Evolutionary conservation across 352 stramenopile genomes (phyloP).

Genomic region (Phytophthora ramorum): DNA sequence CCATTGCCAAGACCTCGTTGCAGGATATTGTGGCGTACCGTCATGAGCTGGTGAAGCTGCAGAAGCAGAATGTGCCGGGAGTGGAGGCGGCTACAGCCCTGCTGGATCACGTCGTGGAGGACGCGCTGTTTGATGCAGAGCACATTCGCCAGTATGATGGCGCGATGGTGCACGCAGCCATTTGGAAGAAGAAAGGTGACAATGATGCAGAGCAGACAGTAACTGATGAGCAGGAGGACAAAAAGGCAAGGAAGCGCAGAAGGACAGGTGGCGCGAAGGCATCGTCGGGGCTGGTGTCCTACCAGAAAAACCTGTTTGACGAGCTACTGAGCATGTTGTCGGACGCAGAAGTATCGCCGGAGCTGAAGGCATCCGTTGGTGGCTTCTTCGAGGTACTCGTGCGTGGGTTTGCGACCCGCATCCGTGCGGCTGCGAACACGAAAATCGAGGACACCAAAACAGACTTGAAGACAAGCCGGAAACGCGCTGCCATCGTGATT

Average conservation of each 20-base stretch:
- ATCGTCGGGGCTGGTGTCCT: constrained; percentile 62
- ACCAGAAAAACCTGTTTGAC: constrained; percentile 85
- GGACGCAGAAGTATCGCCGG: constrained; percentile 34
- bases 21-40: constrained; percentile 65
- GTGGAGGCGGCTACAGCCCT: constrained; percentile 29
- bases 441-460: constrained; percentile 81
- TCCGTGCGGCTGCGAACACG: constrained; percentile 60
- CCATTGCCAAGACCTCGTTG: constrained; percentile 82
- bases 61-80: constrained; percentile 16
- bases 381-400: constrained; percentile 75
- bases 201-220: constrained; percentile 2
- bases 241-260: constrained; percentile 53
- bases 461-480: constrained; percentile 78
- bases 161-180: constrained; percentile 50
- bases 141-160: constrained; percentile 80
- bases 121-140: constrained; percentile 81
- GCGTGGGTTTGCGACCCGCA: constrained; percentile 57
- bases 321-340: constrained; percentile 66
- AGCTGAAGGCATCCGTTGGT: constrained; percentile 60
- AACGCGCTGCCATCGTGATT: constrained; percentile 79
- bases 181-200: constrained; percentile 30
- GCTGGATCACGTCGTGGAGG: constrained; percentile 68
- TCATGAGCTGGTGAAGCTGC: constrained; percentile 46
- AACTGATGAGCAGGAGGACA: constrained; percentile 19
- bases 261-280: constrained; percentile 39